A percentile compares a stretch with the other conserved stretches of the same genome.
Evolutionary conservation across 495 filamentous ascomycete genomes (phyloP).

Genomic region (Coniosporium apollinis): DNA sequence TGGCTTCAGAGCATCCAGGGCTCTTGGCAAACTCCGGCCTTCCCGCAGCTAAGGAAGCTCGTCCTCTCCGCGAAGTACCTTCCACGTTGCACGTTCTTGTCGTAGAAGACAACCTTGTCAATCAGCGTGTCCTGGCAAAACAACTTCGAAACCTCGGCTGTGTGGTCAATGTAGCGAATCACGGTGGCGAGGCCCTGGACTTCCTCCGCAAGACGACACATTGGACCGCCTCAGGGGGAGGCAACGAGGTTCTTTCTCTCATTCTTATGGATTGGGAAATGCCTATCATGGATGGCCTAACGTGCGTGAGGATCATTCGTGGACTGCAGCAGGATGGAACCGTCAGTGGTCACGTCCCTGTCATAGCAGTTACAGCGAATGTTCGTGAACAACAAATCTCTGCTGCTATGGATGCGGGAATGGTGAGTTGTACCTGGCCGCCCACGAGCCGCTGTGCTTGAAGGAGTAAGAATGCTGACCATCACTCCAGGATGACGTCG

Average conservation of each 20-base stretch:
- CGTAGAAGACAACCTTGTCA: slow-evolving; percentile 13
- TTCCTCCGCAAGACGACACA: slow-evolving; percentile 1
- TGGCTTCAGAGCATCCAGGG: background rate
- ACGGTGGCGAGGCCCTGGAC: slow-evolving; percentile 7
- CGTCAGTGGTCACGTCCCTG: slow-evolving; percentile 6
- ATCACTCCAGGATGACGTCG: slow-evolving; percentile 1
- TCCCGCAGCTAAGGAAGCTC: too few relatives aligned
- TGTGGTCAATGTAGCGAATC: slow-evolving; percentile 9
- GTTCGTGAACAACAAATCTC: slow-evolving; percentile 9
- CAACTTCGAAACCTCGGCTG: slow-evolving; percentile 3
- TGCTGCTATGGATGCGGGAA: slow-evolving; percentile 4
- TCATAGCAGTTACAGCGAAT: slow-evolving; percentile 13
- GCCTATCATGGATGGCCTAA: slow-evolving; percentile 12
- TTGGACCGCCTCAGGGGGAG: background rate
- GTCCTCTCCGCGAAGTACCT: background rate
- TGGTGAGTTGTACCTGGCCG: background rate
- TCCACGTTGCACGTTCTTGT: slow-evolving; percentile 1
- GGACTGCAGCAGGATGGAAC: slow-evolving; percentile 2
- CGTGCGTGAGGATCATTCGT: slow-evolving; percentile 6
- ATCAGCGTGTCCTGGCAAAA: slow-evolving; percentile 9
- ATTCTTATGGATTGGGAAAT: slow-evolving; percentile 9
- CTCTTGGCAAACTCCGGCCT: background rate
- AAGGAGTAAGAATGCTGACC: background rate
- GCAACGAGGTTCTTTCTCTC: background rate
- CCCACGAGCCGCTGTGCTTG: background rate